Evolutionary conservation across 106 monocot species (phyloP).

Genomic region (Platanthera guangdongensis): DNA sequence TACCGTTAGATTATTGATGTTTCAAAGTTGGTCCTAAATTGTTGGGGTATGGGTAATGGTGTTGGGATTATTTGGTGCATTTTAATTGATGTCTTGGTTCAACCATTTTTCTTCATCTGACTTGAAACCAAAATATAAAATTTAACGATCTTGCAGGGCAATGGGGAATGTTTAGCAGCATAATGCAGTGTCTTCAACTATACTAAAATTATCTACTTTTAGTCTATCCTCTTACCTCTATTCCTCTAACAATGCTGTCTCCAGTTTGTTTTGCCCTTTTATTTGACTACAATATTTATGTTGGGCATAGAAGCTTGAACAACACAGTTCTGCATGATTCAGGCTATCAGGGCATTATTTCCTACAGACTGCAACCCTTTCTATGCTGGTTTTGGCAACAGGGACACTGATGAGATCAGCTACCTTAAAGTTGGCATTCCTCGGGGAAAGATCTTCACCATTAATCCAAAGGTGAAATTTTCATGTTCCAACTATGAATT

Average conservation of each 20-base stretch:
- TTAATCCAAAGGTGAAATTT: slow-evolving; percentile 69
- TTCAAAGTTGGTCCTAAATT: too few species aligned
- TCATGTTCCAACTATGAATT: not conserved
- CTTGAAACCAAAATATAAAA: too few species aligned
- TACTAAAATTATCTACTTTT: not conserved
- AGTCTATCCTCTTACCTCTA: not conserved
- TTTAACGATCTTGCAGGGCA: not conserved
- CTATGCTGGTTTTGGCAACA: slow-evolving; percentile 94
- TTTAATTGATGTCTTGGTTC: too few species aligned
- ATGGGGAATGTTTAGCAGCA: not conserved
- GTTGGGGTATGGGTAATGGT: too few species aligned
- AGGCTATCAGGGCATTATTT: slow-evolving; percentile 78
- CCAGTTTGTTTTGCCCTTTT: not conserved
- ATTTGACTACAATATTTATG: not conserved
- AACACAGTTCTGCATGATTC: slow-evolving; percentile 11
- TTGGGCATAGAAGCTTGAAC: not conserved
- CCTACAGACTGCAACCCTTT: slow-evolving; percentile 79
- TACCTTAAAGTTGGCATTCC: slow-evolving; percentile 87
- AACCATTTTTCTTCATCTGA: too few species aligned
- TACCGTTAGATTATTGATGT: too few species aligned
- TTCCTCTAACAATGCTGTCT: not conserved
- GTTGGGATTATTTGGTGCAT: too few species aligned
- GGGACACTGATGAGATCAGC: slow-evolving; percentile 91
- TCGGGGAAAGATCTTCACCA: slow-evolving; percentile 81
- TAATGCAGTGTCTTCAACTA: not conserved